Base-by-base conservation (phyloP, 2,329 filamentous ascomycete species). In the Monosporascus sp. region DNA sequence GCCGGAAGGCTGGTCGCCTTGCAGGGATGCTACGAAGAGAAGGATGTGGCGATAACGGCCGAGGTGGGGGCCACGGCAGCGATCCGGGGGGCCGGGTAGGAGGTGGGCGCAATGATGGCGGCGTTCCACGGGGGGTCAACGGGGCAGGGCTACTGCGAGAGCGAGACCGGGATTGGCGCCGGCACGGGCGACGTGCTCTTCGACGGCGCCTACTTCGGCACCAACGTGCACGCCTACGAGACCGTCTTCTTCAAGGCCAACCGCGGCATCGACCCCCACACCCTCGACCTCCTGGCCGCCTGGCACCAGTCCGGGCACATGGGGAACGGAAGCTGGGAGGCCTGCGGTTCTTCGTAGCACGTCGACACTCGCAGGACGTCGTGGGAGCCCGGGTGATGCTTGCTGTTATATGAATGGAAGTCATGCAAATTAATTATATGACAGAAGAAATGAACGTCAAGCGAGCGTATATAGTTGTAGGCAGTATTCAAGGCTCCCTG, bases 141-240 rank as follows among this genome's bases (percentile, higher is more conserved):
- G 38, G 38, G 38, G 38, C 17, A 19, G 38, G 24, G 9, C 43
- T 46, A 46, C 24, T 9, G n/a, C 5, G 17, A n/a, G 22, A 14
- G n/a, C 43, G 43, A 26, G 43, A 5, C 14, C 43, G 43, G 8
- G 22, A 35, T 14, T 11, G 43, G 40, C 40, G 40, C n/a, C 11
- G 8, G 17, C n/a, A 17, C 38, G n/a, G n/a, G n/a, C n/a, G n/a
- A n/a, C n/a, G n/a, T n/a, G 43, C 52, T 68, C 11, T 65, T 53
- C 48, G 52, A 66, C 35, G 54, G 60, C 9, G 58, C 55, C 37
- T 70, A 72, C 57, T 68, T 66, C 52, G 70, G 68, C 37, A 63
- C 59, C 51, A 69, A 63, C 49, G 51, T 70, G 7, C 70, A 73
- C 45, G 70, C 71, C 1, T 73, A 71, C 58, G 71, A 73, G 63